Evolutionary conservation across 2,329 filamentous ascomycete species (phyloP).

Genomic region (Exutisphaerella laricina): DNA sequence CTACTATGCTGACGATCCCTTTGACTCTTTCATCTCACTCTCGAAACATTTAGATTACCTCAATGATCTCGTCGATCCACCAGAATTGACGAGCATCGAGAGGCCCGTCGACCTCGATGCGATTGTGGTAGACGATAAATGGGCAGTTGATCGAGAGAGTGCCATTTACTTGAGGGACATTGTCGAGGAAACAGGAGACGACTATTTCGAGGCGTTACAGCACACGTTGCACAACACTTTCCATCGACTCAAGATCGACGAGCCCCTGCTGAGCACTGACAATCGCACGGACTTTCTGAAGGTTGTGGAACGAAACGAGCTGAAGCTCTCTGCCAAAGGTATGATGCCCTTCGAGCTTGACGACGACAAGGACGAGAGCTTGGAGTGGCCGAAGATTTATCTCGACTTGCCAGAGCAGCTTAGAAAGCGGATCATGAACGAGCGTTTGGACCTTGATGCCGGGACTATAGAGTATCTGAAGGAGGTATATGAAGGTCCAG

Average conservation of each 20-base stretch:
- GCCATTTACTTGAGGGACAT: constrained; percentile 17
- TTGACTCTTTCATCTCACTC: constrained; percentile 3
- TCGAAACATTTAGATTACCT: background rate
- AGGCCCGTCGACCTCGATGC: background rate
- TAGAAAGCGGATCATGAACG: constrained; percentile 20
- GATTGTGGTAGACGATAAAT: constrained; percentile 17
- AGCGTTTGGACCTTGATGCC: constrained; percentile 37
- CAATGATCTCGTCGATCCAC: constrained; percentile 8
- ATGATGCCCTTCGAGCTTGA: constrained; percentile 34
- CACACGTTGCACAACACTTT: constrained; percentile 1
- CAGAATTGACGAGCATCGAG: background rate
- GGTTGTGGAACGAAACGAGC: constrained; percentile 31
- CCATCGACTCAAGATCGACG: constrained; percentile 37
- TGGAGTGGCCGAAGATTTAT: constrained; percentile 36
- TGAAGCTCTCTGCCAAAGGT: constrained; percentile 12
- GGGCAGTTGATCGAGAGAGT: constrained; percentile 27
- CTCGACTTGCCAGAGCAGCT: constrained; percentile 12
- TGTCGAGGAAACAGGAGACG: background rate
- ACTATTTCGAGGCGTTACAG: background rate
- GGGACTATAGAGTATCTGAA: constrained; percentile 36
- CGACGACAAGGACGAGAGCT: constrained; percentile 39
- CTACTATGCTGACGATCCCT: constrained; percentile 8
- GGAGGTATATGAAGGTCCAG: constrained; percentile 25
- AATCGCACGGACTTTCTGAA: constrained; percentile 41
- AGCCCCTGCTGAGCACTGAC: constrained; percentile 44